Evolutionary conservation across 306 rosid genomes (phyloP), one percentile per base, ranked within the genome.

Genomic region (Vigna angularis): DNA sequence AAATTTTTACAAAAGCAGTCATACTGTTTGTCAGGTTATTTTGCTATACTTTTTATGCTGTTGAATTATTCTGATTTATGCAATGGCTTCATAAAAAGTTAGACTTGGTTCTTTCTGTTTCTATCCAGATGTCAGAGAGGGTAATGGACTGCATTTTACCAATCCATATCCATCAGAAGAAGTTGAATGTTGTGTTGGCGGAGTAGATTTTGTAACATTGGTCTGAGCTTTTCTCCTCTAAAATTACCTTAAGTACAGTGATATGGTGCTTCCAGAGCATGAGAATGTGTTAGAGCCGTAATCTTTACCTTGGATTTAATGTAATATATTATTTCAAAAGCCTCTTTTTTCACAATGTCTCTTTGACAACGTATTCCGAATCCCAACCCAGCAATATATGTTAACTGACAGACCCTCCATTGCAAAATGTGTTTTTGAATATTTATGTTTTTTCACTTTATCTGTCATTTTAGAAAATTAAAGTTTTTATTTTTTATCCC

Each of bases 191-290:
- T 92, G 97, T 83, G 78, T 82, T 75, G 97, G 95, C 3, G 98
- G 98, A 80, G 87, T 91, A 71, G 97, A 95, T 80, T 89, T 92
- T 80, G 75, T 92, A 67, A 90, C 98, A 40, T 67, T 92, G 98
- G 98, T 92, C 66, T 42, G 91, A 58, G 17, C 70, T 55, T 73
- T 80, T 81, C 64, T 74, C 75, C 45, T 71, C 53, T 42, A 3
- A 24, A 74, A 80, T 12, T n/a, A 17, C 83, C 72, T 16, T 49
- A 47, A 50, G 69, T 75, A 61, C 28, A 36, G 45, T 78, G 26
- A 55, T 74, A 17, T 79, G 58, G 59, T 58, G 52, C 75, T 47
- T 74, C 22, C 17, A 26, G 77, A 58, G 52, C 80, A 48, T 63
- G 50, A 26, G 62, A 26, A 61, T 77, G 72, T 12, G 44, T 26